Evolutionary conservation across 1,284 basidiomycete genomes (phyloP), one percentile per base, ranked within the genome.

Genomic region (Moniliella sp.): DNA sequence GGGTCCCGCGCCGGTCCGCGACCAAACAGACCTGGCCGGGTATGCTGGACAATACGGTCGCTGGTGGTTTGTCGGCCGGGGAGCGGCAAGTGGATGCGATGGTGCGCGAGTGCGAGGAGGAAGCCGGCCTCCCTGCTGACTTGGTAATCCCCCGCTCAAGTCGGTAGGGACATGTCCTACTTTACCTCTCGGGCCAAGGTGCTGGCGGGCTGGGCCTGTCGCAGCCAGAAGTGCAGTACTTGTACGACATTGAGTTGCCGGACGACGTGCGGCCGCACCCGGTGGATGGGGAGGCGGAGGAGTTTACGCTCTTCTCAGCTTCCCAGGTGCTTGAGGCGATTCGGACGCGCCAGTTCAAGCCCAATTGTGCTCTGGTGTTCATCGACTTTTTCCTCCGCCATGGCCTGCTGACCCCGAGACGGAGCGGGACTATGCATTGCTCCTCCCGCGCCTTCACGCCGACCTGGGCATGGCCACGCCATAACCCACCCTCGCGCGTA

Each of bases 31-130:
- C 83, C 68, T 83, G 51, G 27, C 19, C 13, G 13, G 5, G 25
- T 11, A 9, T 12, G 12, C 18, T 18, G 18, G 10, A 25, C 9
- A 19, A 25, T 15, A 32, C 14, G 4, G 32, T 3, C 41, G 48
- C 4, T 46, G 40, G 28, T 4, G 69, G 69, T 4, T 70, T 70
- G 33, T 62, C 66, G 0, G 72, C 75, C 4, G 81, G 84, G 1
- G 74, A 78, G 62, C 61, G 66, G 0, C 65, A 72, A 0, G 70
- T 78, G 33, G 77, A 84, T 34, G 69, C 74, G 3, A 67, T 94
- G 32, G 69, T 91, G 26, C 86, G 91, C 52, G 88, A 97, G 62
- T 78, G 80, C 42, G 75, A 74, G 66, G 86, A 93, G 54, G 84
- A 93, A 61, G 86, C 82, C 10, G 79, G 74, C 44, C 67, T 91